These are phyloP conservation scores for Metschnikowia aberdeeniae DNA, from an alignment of 805 yeast genomes.

Conservation along the genomic window DNA sequence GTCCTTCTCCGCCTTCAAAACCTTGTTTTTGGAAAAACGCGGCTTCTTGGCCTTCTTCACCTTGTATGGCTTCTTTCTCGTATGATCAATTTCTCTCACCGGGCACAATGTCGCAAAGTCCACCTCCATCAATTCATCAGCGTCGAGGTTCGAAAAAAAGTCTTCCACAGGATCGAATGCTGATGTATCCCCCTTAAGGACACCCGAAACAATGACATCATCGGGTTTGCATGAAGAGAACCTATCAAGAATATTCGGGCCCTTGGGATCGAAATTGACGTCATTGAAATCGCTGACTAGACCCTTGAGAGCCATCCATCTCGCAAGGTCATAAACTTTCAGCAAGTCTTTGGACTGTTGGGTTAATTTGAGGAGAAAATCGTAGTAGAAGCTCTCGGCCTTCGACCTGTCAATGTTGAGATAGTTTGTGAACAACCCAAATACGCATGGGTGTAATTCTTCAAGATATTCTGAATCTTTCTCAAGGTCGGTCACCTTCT, in stretches of 20 bases:
- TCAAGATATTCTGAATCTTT: background rate
- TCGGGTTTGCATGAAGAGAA: constrained; percentile 8
- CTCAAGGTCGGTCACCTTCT: constrained; percentile 10
- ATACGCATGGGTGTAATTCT: too few relatives aligned
- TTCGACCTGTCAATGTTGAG: background rate
- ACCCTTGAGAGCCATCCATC: too few relatives aligned
- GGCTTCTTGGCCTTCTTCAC: constrained; percentile 24
- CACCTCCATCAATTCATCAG: constrained; percentile 32
- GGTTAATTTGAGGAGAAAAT: background rate
- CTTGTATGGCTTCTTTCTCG: constrained; percentile 11
- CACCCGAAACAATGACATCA: constrained; percentile 25
- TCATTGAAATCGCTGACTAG: too few relatives aligned
- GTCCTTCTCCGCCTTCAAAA: constrained; percentile 10
- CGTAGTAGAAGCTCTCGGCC: background rate
- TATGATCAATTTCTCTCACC: background rate
- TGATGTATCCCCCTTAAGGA: constrained; percentile 18
- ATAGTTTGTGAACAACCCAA: too few relatives aligned
- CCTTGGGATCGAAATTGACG: constrained; percentile 4
- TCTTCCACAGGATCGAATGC: constrained; percentile 18
- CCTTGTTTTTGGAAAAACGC: constrained; percentile 15
- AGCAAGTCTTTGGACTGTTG: constrained; percentile 3
- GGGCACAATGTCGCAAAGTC: constrained; percentile 23
- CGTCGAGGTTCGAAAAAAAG: constrained; percentile 17
- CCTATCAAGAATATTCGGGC: constrained; percentile 22
- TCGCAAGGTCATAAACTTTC: background rate